Conservation (phyloP, 2,329 filamentous ascomycete genomes). For the Tolypocladium nubicola region DNA sequence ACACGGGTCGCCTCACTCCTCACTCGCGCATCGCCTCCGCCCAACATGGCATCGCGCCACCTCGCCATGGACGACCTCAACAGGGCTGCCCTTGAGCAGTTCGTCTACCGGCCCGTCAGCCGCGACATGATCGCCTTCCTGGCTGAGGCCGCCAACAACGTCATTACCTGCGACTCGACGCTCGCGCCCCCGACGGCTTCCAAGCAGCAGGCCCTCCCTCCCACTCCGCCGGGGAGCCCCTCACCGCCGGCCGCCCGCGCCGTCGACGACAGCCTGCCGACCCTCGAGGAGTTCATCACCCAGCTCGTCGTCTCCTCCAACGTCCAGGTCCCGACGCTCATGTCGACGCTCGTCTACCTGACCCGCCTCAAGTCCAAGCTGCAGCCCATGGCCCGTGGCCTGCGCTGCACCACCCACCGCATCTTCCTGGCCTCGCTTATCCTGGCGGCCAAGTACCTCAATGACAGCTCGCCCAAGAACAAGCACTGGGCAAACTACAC, state of each 20-base stretch:
- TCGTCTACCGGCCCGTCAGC: conserved; percentile 67
- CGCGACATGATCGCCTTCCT: conserved; percentile 70
- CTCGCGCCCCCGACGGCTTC: conserved; percentile 37
- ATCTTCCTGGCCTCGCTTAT: conserved; percentile 91
- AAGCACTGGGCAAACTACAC: conserved; percentile 99
- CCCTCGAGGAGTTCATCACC: conserved; percentile 82
- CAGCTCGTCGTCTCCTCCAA: conserved; percentile 87
- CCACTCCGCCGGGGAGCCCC: conserved; percentile 41
- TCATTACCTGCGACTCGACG: conserved; percentile 66
- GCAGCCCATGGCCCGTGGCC: conserved; percentile 88
- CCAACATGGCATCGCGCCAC: conserved; percentile 36
- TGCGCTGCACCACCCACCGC: conserved; percentile 91
- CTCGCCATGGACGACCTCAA: conserved; percentile 49
- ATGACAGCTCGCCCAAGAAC: conserved; percentile 98
- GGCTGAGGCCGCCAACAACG: conserved; percentile 60
- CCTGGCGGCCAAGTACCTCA: conserved; percentile 89
- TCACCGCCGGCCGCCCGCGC: conserved; percentile 34
- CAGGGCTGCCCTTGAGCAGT: conserved; percentile 66
- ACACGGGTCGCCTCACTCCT: background rate
- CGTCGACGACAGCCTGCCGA: conserved; percentile 53
- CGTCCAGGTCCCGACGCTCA: conserved; percentile 92
- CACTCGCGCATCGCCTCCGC: background rate
- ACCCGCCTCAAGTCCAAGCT: conserved; percentile 72
- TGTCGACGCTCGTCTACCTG: conserved; percentile 94
- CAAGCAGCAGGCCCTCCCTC: conserved; percentile 23